These are phyloP conservation scores for Termitomyces sp. DNA, from an alignment of 768 basidiomycete species.

Conservation along the genomic window DNA sequence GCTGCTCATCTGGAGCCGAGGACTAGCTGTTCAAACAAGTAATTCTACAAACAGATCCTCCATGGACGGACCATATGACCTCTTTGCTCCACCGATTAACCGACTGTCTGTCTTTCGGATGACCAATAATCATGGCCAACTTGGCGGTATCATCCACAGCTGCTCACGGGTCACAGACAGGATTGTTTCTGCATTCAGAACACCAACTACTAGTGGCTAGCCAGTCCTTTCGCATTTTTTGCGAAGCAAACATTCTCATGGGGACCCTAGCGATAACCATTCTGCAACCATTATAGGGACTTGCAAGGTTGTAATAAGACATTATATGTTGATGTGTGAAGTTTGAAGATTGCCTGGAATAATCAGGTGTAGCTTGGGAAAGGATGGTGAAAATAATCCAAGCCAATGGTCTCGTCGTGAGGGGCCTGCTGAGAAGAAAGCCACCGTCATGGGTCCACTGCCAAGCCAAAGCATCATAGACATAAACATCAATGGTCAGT, in stretches of 20 bases:
- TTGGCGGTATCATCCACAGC: background rate
- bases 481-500: background rate
- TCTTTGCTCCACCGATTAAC: background rate
- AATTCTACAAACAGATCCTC: background rate
- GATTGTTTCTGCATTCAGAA: background rate
- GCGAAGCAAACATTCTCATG: background rate
- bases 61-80: slow-evolving; percentile 1
- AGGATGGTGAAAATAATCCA: background rate
- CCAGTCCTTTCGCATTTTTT: background rate
- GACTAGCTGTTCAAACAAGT: background rate
- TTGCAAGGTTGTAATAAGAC: background rate
- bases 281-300: background rate
- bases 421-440: too few species aligned
- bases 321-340: background rate
- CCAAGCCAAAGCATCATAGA: background rate
- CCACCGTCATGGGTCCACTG: too few species aligned
- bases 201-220: background rate
- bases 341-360: background rate
- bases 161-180: background rate
- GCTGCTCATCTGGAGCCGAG: background rate
- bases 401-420: background rate
- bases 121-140: too few species aligned
- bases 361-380: background rate
- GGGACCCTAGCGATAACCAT: background rate
- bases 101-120: too few species aligned